Evolutionary conservation across 768 basidiomycete genomes (phyloP).

Genomic region (Pleurotus platypus): DNA sequence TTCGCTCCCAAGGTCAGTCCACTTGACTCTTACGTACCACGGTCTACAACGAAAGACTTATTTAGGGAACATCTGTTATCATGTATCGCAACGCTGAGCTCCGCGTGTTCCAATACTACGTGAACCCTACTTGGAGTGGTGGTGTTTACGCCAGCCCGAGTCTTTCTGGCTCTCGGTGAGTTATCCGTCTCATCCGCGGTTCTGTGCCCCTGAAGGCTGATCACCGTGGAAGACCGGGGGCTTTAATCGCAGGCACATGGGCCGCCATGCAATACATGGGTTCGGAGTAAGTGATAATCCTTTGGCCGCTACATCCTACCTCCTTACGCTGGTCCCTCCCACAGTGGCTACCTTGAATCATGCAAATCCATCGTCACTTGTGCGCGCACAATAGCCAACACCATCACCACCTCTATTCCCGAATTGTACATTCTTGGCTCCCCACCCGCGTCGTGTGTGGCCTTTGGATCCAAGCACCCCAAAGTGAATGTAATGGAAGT

Average conservation of each 20-base stretch:
- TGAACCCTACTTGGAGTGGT: slow-evolving; percentile 79
- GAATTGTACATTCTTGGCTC: slow-evolving; percentile 89
- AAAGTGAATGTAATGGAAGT: slow-evolving; percentile 79
- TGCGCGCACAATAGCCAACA: slow-evolving; percentile 64
- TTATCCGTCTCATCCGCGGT: background rate
- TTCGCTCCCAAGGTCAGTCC: slow-evolving; percentile 82
- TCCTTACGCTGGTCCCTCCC: slow-evolving; percentile 1
- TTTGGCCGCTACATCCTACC: slow-evolving; percentile 3
- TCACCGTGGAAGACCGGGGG: slow-evolving; percentile 62
- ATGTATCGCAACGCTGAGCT: slow-evolving; percentile 87
- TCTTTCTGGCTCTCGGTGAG: slow-evolving; percentile 85
- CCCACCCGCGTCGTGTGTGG: slow-evolving; percentile 87
- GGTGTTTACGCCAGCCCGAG: slow-evolving; percentile 91
- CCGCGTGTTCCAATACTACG: slow-evolving; percentile 81
- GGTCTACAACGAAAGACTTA: background rate
- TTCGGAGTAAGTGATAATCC: slow-evolving; percentile 53
- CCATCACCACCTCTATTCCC: slow-evolving; percentile 65
- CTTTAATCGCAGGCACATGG: slow-evolving; percentile 93
- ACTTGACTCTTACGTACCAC: background rate
- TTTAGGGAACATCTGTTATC: slow-evolving; percentile 85
- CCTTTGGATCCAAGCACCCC: slow-evolving; percentile 68
- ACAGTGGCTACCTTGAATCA: slow-evolving; percentile 83
- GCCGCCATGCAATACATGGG: slow-evolving; percentile 96
- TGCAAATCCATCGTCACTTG: slow-evolving; percentile 80
- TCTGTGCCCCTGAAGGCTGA: background rate